Conservation (phyloP, 371 early-diverging fungal species). For the Batkoa obscura region DNA sequence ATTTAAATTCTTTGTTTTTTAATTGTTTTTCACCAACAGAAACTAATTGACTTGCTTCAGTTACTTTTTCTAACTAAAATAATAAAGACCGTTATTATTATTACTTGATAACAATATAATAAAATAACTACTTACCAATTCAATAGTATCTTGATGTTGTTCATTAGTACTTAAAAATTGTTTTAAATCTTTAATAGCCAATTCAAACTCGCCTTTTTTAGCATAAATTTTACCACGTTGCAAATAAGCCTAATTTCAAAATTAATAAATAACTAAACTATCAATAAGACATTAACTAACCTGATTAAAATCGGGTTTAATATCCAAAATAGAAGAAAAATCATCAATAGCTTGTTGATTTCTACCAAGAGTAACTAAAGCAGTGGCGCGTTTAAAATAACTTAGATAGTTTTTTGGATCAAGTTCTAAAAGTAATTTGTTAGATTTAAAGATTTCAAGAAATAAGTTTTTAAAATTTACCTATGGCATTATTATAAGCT, state of each 20-base stretch:
- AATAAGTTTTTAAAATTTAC: background rate
- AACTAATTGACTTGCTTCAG: too few species aligned
- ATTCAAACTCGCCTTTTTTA: constrained; percentile 42
- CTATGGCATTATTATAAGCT: constrained; percentile 1
- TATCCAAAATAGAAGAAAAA: constrained; percentile 44
- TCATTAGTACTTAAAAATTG: constrained; percentile 14
- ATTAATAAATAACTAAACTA: background rate
- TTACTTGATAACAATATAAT: too few species aligned
- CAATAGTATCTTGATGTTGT: constrained; percentile 12
- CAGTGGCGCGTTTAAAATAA: constrained; percentile 73
- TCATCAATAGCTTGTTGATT: constrained; percentile 53
- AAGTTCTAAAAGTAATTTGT: constrained; percentile 15
- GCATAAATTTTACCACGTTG: constrained; percentile 59
- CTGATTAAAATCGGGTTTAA: constrained; percentile 63
- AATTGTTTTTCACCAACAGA: constrained; percentile 15
- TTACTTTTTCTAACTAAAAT: too few species aligned
- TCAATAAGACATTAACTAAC: background rate
- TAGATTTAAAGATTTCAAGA: background rate
- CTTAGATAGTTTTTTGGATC: constrained; percentile 63
- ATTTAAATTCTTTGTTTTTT: constrained; percentile 23
- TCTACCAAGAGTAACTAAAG: constrained; percentile 53
- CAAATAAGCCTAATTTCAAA: constrained; percentile 48
- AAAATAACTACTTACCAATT: constrained; percentile 11
- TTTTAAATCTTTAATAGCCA: constrained; percentile 32
- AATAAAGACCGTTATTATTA: too few species aligned